Evolutionary conservation across 2,329 filamentous ascomycete genomes (phyloP), one percentile per base, ranked within the genome.

Genomic region (Colletotrichum euphorbiae): DNA sequence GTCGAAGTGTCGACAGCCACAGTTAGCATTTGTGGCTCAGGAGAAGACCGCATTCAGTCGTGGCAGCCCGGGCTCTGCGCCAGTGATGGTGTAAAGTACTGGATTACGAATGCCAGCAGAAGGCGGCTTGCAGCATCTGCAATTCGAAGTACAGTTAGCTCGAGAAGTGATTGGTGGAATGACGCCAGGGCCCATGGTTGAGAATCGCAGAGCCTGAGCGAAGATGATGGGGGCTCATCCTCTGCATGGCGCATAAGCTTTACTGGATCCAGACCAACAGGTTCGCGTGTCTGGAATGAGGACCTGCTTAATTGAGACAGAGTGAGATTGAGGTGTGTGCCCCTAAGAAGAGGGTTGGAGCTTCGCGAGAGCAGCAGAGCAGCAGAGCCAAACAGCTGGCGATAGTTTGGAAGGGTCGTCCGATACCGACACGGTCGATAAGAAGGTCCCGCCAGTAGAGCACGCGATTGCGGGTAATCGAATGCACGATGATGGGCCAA

Each of bases 271-370:
- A 55, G 58, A 42, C 42, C 36, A 51, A 63, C 36, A 55, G 59
- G 36, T 56, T 63, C 36, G 51, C 59, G 64, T 36, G 24, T n/a
- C 24, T 50, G 56, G 45, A 17, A 46, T 52, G 24, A 36, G 15
- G 13, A 64, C 65, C 65, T 64, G 52, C 65, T 68, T 8, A 43
- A 64, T 64, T n/a, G 52, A 54, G 60, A 45, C 21, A 58, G 63
- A 17, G 21, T 58, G 46, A 28, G 15, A 61, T 36, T 19, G 36
- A 33, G 54, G 9, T 33, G 24, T n/a, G 36, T 50, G 45, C 12
- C 21, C 21, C 19, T 57, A 54, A 31, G n/a, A 54, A 36, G 4
- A 54, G n/a, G 17, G 15, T 54, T 17, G 28, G 31, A 54, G 50
- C 31, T 36, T 54, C 28, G 33, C 1, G 36, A 17, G 33, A 54